These are phyloP conservation scores for Circinella minor DNA, from an alignment of 371 early-diverging fungal genomes.

Conservation along the genomic window DNA sequence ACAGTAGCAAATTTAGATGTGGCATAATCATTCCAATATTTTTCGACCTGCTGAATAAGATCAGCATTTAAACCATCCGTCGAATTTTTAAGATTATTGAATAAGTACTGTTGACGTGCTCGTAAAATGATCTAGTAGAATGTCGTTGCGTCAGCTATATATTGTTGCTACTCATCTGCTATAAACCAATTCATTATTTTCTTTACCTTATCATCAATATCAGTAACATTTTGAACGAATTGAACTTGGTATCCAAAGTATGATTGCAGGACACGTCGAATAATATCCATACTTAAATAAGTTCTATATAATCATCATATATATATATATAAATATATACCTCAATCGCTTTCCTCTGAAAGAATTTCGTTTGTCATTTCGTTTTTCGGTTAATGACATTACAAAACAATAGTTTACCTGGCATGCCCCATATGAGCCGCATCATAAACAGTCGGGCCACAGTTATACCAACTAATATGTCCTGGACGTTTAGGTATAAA, in stretches of 20 bases:
- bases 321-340: too few species aligned
- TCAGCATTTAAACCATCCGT: slow-evolving; percentile 37
- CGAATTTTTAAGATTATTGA: slow-evolving; percentile 63
- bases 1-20: slow-evolving; percentile 60
- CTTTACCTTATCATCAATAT: slow-evolving; percentile 98
- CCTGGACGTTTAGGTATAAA: slow-evolving; percentile 85
- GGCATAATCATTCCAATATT: slow-evolving; percentile 70
- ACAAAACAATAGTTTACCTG: slow-evolving; percentile 35
- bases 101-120: slow-evolving; percentile 88
- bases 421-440: slow-evolving; percentile 99
- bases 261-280: slow-evolving; percentile 94
- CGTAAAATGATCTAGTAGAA: slow-evolving; percentile 79
- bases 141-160: too few species aligned
- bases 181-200: not conserved
- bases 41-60: slow-evolving; percentile 58
- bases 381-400: not conserved
- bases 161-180: too few species aligned
- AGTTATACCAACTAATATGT: slow-evolving; percentile 94
- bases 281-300: slow-evolving; percentile 96
- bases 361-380: not conserved
- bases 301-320: slow-evolving; percentile 55
- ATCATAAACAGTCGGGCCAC: slow-evolving; percentile 99
- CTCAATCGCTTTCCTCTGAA: too few species aligned
- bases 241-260: slow-evolving; percentile 96
- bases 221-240: slow-evolving; percentile 99